A percentile compares a stretch with the other conserved stretches of the same genome.
These are phyloP conservation scores for Lichtheimia ramosa DNA, from an alignment of 371 early-diverging fungal species.

Conservation along the genomic window DNA sequence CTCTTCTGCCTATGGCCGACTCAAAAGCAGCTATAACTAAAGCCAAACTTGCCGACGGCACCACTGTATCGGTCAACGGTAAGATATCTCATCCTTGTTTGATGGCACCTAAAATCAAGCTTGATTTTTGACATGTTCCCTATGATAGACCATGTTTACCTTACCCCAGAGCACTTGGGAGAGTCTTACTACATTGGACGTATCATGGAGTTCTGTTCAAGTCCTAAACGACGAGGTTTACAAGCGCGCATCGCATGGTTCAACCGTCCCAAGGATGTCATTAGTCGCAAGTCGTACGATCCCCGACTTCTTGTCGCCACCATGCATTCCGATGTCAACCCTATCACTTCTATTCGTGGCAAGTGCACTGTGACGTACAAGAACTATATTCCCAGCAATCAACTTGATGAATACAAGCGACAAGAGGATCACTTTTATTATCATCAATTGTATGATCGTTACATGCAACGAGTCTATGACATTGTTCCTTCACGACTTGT, in stretches of 20 bases:
- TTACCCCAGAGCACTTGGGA: conserved; percentile 72
- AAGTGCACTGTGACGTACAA: conserved; percentile 77
- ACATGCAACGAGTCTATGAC: conserved; percentile 86
- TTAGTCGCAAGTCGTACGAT: conserved; percentile 70
- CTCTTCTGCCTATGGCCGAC: conserved; percentile 8
- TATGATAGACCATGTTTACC: conserved; percentile 73
- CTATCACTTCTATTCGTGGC: conserved; percentile 79
- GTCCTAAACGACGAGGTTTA: conserved; percentile 44
- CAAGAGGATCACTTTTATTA: conserved; percentile 80
- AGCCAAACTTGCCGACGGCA: conserved; percentile 20
- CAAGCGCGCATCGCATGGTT: conserved; percentile 80
- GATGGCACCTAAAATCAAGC: not conserved
- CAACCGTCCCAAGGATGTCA: conserved; percentile 80
- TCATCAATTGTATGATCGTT: conserved; percentile 84
- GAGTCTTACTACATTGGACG: conserved; percentile 84
- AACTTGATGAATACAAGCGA: conserved; percentile 58
- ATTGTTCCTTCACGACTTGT: conserved; percentile 77
- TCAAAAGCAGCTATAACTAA: conserved; percentile 13
- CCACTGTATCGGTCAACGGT: conserved; percentile 19
- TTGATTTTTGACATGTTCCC: not conserved
- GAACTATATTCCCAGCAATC: conserved; percentile 57
- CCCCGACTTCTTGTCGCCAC: conserved; percentile 78
- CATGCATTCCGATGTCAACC: conserved; percentile 87
- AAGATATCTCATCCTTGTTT: not conserved
- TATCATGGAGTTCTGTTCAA: conserved; percentile 77